A percentile compares a stretch with the other conserved stretches of the same genome.
phyloP scores from a whole-genome alignment of 345 rosid species.

The Syzygium aromaticum region DNA sequence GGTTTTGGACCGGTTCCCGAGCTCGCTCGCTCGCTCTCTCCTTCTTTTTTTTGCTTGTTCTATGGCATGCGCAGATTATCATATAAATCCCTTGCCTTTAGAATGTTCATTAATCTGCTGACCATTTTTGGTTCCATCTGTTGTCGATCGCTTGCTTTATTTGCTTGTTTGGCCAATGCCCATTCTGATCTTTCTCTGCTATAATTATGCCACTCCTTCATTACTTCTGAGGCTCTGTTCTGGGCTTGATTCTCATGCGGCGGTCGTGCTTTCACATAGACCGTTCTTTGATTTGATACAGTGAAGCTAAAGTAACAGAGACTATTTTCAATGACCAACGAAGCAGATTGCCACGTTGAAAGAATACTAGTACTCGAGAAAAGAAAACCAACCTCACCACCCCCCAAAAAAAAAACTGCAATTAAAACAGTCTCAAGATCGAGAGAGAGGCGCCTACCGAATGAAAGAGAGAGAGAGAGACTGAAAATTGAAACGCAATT shows the following conservation, averaged over 20 bases:
- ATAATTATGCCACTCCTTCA: neutral
- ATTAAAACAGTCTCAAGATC: neutral
- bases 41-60: neutral
- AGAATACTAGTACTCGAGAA: too few relatives aligned
- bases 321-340: neutral
- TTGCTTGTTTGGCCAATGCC: neutral
- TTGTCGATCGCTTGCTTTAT: neutral
- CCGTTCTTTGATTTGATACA: neutral
- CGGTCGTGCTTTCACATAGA: neutral
- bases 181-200: neutral
- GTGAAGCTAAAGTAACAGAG: neutral
- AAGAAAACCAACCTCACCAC: too few relatives aligned
- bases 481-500: neutral
- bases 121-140: neutral
- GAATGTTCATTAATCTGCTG: neutral
- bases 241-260: neutral
- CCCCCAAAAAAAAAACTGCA: too few relatives aligned
- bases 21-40: rapidly evolving
- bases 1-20: rapidly evolving
- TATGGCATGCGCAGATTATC: neutral
- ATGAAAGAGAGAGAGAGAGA: neutral
- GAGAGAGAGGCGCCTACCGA: neutral
- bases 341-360: neutral
- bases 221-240: neutral
- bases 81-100: neutral